Conservation (phyloP, 2,329 filamentous ascomycete genomes). For the Aspergillus quadrilineatus region DNA sequence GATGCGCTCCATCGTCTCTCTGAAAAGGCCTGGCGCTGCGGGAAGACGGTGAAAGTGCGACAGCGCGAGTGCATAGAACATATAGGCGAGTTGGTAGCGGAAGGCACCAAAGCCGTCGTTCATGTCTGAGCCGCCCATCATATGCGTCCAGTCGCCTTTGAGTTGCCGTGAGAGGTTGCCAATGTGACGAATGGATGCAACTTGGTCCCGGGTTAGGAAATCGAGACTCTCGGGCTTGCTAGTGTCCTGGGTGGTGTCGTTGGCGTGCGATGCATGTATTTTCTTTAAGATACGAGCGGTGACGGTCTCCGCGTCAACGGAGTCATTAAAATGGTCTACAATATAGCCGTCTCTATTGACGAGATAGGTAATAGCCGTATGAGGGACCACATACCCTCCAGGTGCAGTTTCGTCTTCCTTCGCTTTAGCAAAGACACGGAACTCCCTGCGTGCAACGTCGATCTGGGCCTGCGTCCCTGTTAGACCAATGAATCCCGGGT, state of each 20-base stretch:
- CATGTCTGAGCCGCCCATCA: conserved; percentile 4
- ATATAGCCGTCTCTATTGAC: neutral
- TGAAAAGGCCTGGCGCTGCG: neutral
- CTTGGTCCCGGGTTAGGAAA: neutral
- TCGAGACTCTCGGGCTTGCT: conserved; percentile 1
- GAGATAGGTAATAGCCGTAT: conserved; percentile 5
- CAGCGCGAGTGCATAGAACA: conserved; percentile 1
- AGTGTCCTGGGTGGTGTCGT: neutral
- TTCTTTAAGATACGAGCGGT: neutral
- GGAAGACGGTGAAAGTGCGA: conserved; percentile 4
- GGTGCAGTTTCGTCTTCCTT: conserved; percentile 1
- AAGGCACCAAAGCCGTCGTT: conserved; percentile 8
- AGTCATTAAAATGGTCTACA: conserved; percentile 5
- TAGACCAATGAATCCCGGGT: neutral
- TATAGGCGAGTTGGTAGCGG: conserved; percentile 2
- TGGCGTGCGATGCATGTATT: neutral
- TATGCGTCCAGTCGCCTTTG: conserved; percentile 8
- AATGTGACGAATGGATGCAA: conserved; percentile 1
- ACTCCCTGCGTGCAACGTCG: neutral
- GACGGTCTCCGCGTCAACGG: neutral
- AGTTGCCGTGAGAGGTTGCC: conserved; percentile 3
- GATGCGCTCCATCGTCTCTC: conserved; percentile 1
- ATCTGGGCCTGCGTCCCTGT: conserved; percentile 6
- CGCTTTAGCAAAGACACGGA: neutral
- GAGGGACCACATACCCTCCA: conserved; percentile 2